Base-by-base conservation (phyloP, 371 early-diverging fungal genomes). In the Parasitella parasitica region DNA sequence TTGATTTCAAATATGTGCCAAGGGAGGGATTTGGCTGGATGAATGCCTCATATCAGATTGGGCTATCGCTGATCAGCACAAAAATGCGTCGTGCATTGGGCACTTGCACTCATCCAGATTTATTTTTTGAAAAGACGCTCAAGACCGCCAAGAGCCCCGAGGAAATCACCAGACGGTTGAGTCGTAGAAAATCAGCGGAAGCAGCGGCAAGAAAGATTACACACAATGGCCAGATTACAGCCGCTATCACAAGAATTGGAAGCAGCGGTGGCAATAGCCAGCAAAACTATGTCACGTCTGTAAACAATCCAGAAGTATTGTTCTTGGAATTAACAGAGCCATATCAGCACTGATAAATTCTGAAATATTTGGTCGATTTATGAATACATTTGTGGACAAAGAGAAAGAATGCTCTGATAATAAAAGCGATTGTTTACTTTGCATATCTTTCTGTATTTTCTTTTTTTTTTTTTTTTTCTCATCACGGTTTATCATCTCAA, bases 1-100 rank as follows among this genome's bases (percentile, higher is more conserved):
- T 85, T 0, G 96, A 96, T 67, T 96, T 96, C 79, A 91, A 94
- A 72, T 90, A 82, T 66, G 90, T 97, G 16, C 91, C 94, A 0
- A 80, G 91, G 9, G 96, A 96, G 77, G 97, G 97, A 2, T 97
- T 97, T 76, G 97, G 96, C 4, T 97, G 97, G 97, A 96, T 97
- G 96, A 97, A 97, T 68, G 90, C 96, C 2, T 87, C 86, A 6
- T 91, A 87, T 71, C 89, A 93, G 78, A 86, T 94, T 13, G 96
- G 96, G 2, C 67, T 94, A 22, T 78, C 76, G 4, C 88, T 91
- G 55, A 69, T 96, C 48, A 90, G 80, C 11, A 69, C 71, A 8
- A 81, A 83, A 39, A 79, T 90, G 83, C 75, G 87, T 9, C 81
- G 95, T 13, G 92, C 92, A 2, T 65, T 96, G 20, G 94, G 94